These are phyloP conservation scores for Saccharomycopsis hybrid DNA, from an alignment of 1,139 yeast genomes.

Conservation along the genomic window DNA sequence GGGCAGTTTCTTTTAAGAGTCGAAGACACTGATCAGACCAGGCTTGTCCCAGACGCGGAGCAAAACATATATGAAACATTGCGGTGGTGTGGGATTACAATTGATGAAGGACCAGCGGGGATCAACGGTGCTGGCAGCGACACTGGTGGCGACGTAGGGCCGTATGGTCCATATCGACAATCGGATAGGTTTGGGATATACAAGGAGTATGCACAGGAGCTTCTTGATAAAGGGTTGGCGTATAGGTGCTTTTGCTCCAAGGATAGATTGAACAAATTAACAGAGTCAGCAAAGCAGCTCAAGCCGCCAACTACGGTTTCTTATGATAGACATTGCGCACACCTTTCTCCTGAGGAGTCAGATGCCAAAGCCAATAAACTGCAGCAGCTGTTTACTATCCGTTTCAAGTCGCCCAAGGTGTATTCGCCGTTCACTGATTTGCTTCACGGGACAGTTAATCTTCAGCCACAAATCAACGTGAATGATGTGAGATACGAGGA, in stretches of 20 bases:
- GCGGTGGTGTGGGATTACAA: constrained; percentile 65
- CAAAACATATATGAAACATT: constrained; percentile 68
- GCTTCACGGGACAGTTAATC: constrained; percentile 66
- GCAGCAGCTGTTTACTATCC: constrained; percentile 39
- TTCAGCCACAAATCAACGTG: constrained; percentile 73
- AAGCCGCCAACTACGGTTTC: constrained; percentile 90
- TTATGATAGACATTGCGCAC: constrained; percentile 75
- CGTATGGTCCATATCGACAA: constrained; percentile 73
- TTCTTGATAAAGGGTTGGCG: constrained; percentile 64
- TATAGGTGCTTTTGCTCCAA: constrained; percentile 83
- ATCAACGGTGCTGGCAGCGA: constrained; percentile 23
- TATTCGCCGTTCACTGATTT: constrained; percentile 68
- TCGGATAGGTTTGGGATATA: constrained; percentile 71
- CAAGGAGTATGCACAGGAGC: constrained; percentile 43
- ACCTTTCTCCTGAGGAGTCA: constrained; percentile 35
- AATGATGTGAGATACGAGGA: constrained; percentile 80
- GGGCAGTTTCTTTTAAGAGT: constrained; percentile 78
- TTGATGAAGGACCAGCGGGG: constrained; percentile 73
- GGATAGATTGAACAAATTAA: constrained; percentile 60
- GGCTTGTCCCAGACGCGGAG: constrained; percentile 80
- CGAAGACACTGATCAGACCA: constrained; percentile 85
- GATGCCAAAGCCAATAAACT: constrained; percentile 26
- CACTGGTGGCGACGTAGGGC: constrained; percentile 42
- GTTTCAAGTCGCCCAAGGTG: constrained; percentile 62
- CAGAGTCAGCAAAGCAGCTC: constrained; percentile 66